A percentile compares a stretch with the other conserved stretches of the same genome.
Evolutionary conservation across 129 eudicot species (phyloP).

Genomic region (Gnaphalium uliginosum): DNA sequence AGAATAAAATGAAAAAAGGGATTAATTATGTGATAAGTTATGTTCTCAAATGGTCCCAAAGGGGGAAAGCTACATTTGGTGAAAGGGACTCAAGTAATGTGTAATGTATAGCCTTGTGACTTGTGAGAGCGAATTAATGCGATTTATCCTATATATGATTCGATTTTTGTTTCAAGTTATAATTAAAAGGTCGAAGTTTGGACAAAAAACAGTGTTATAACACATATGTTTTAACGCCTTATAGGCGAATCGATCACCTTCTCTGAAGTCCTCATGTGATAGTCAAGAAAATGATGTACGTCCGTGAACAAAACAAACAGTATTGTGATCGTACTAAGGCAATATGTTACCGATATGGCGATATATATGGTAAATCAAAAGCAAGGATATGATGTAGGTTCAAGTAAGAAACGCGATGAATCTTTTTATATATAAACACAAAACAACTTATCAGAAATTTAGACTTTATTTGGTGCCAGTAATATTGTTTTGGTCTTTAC

Average conservation of each 20-base stretch:
- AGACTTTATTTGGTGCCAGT: slow-evolving; percentile 15
- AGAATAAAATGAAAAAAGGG: not conserved
- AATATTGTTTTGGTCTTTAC: slow-evolving; percentile 15
- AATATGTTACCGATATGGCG: too few relatives aligned
- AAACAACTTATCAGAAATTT: not conserved
- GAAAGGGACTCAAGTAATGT: not conserved
- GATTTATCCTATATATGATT: too few relatives aligned
- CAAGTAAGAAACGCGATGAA: not conserved
- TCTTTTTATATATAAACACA: not conserved
- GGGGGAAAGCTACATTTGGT: not conserved
- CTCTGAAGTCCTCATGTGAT: not conserved
- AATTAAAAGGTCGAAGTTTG: not conserved
- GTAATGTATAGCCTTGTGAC: not conserved
- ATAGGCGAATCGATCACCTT: not conserved
- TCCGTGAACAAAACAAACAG: too few relatives aligned
- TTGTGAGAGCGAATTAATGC: too few relatives aligned
- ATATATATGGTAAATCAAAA: not conserved
- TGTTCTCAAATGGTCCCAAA: not conserved
- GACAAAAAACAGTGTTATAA: not conserved
- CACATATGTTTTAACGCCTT: not conserved
- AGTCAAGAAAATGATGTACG: not conserved
- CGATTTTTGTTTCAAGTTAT: not conserved
- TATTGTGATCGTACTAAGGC: too few relatives aligned
- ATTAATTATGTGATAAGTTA: not conserved
- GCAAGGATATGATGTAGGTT: not conserved